Evolutionary conservation across 306 rosid genomes (phyloP), one percentile per base, ranked within the genome.

Genomic region (Medicago truncatula): DNA sequence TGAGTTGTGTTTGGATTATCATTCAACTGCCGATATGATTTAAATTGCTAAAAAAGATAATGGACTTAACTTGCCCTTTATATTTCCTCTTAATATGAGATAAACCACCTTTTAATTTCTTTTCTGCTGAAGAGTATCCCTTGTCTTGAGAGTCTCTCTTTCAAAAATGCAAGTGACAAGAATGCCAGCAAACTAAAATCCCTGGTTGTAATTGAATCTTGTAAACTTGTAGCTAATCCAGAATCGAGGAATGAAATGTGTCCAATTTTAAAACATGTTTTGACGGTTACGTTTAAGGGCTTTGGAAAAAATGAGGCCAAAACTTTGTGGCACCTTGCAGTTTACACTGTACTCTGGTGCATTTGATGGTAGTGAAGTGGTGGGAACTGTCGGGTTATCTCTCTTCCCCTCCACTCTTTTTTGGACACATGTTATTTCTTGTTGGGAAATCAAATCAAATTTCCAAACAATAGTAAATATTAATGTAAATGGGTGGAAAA

Each of bases 11-110:
- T 23, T 9, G 52, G 65, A 70, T 46, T 76, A 54, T 65, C 44
- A 16, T 71, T 71, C 31, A 36, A 58, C 18, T 70, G 69, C 31
- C 56, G 44, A 56, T 65, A 66, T 57, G 57, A 65, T 82, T 59
- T 77, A 60, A 66, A 14, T 77, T 58, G 36, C 56, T 78, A 20
- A 34, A 78, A 61, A 61, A 49, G 17, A 46, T 34, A 52, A 23
- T 70, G 58, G 14, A 76, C 58, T 46, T 20, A 17, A 11, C 34
- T 60, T 70, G 40, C 54, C 31, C 59, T 59, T 46, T 39, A 20
- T 53, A 34, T 31, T 40, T 65, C 54, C 40, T 75, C n/a, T 52
- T 39, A 21, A 52, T 56, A 31, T 52, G 65, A 12, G 28, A 44
- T 67, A 13, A 46, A 46, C 25, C 8, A 49, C 18, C 74, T 7